Evolutionary conservation across 257 asterid genomes (phyloP).

Genomic region (Plantago ovata): DNA sequence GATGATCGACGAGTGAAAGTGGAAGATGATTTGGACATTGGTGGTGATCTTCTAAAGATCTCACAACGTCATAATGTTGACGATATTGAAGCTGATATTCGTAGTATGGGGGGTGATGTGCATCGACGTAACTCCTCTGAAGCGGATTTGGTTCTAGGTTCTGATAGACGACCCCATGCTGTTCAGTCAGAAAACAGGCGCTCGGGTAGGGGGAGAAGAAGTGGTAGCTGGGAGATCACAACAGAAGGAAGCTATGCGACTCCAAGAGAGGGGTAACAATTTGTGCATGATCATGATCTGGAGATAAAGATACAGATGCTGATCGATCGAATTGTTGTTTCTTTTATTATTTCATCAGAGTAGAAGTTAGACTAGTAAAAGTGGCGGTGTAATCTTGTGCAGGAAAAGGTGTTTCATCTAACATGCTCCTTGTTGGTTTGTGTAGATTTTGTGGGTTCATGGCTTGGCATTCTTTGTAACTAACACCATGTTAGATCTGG

Average conservation of each 20-base stretch:
- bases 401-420: conserved; percentile 22
- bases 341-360: conserved; percentile 23
- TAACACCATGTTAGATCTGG: conserved; percentile 24
- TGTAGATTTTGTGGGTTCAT: conserved; percentile 31
- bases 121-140: conserved; percentile 68
- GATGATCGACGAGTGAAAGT: conserved; percentile 74
- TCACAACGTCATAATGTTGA: conserved; percentile 91
- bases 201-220: conserved; percentile 55
- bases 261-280: conserved; percentile 32
- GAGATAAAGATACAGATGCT: not conserved
- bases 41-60: conserved; percentile 89
- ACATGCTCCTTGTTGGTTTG: conserved; percentile 24
- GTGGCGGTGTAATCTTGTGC: conserved; percentile 26
- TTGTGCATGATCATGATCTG: not conserved
- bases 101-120: conserved; percentile 80
- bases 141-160: conserved; percentile 61
- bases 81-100: conserved; percentile 85
- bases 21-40: conserved; percentile 83
- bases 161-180: conserved; percentile 54
- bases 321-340: conserved; percentile 15
- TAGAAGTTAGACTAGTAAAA: conserved; percentile 22
- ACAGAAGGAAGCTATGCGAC: conserved; percentile 42
- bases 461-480: conserved; percentile 45
- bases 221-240: conserved; percentile 69
- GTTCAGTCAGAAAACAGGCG: conserved; percentile 47